Conservation (phyloP, 1,284 basidiomycete genomes). For the Sparassis latifolia region DNA sequence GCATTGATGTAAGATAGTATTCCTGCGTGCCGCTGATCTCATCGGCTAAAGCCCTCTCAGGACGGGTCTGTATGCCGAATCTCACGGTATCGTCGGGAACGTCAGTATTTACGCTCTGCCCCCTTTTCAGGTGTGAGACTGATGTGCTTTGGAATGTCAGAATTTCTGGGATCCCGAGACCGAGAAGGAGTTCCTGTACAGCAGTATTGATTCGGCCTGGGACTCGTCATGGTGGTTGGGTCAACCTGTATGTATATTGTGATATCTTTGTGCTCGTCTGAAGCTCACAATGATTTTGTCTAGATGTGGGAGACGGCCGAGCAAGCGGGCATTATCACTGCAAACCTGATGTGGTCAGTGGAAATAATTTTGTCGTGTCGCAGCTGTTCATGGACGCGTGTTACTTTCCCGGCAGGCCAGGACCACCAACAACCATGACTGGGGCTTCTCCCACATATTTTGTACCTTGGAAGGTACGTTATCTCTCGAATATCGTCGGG, state of each 20-base stretch:
- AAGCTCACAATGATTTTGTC: not conserved
- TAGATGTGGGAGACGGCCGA: constrained; percentile 88
- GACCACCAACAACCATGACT: constrained; percentile 62
- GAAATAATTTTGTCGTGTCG: not conserved
- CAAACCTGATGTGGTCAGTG: constrained; percentile 85
- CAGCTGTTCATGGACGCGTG: too few relatives aligned
- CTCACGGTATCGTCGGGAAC: constrained; percentile 88
- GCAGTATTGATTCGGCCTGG: constrained; percentile 54
- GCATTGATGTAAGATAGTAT: constrained; percentile 53
- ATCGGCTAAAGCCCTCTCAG: constrained; percentile 29
- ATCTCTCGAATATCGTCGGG: not conserved
- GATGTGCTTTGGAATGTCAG: constrained; percentile 29
- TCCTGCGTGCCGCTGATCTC: not conserved
- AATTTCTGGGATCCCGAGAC: constrained; percentile 80
- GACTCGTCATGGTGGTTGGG: constrained; percentile 79
- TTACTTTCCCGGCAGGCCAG: constrained; percentile 51
- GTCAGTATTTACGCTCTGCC: constrained; percentile 32
- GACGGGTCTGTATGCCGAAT: constrained; percentile 84
- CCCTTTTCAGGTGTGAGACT: not conserved
- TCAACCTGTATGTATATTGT: constrained; percentile 61
- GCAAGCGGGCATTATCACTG: constrained; percentile 68
- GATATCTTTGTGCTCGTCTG: not conserved
- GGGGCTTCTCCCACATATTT: constrained; percentile 71
- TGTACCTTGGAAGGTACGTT: constrained; percentile 63
- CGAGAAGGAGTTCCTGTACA: constrained; percentile 65